A percentile compares a stretch with the other conserved stretches of the same genome.
These are phyloP conservation scores for Boletus tylopilopsis DNA, from an alignment of 768 basidiomycete genomes.

Conservation along the genomic window DNA sequence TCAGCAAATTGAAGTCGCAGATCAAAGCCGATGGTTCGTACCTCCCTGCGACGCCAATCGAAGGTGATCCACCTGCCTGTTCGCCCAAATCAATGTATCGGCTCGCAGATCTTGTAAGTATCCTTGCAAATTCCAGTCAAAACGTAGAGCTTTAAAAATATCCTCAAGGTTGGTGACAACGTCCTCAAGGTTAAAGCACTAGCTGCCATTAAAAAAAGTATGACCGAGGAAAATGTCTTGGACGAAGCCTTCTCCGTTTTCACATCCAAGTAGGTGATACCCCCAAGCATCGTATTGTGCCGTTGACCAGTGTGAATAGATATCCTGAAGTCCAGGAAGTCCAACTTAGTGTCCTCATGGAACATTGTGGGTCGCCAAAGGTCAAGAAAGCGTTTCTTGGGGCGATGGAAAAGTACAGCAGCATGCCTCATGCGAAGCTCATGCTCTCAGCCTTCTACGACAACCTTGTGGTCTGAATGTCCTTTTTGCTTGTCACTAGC, in stretches of 20 bases:
- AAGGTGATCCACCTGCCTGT: conserved; percentile 15
- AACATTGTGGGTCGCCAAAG: conserved; percentile 2
- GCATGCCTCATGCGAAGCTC: conserved; percentile 8
- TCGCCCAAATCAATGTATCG: conserved; percentile 39
- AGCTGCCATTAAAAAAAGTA: conserved; percentile 13
- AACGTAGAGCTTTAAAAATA: background rate
- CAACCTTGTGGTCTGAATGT: background rate
- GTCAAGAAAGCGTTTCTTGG: conserved; percentile 16
- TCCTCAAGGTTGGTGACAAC: conserved; percentile 13
- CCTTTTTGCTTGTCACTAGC: background rate
- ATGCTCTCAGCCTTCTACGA: conserved; percentile 18
- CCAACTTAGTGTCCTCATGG: conserved; percentile 16
- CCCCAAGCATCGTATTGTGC: background rate
- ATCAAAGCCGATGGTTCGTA: background rate
- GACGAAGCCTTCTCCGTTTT: conserved; percentile 27
- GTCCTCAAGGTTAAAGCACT: conserved; percentile 17
- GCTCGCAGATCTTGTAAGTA: conserved; percentile 29
- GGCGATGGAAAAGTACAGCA: background rate
- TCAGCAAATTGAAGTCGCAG: conserved; percentile 18
- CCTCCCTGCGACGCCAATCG: background rate
- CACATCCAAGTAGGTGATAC: conserved; percentile 18
- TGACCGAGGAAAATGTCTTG: conserved; percentile 19
- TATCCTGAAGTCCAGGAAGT: conserved; percentile 13
- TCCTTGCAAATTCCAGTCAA: background rate
- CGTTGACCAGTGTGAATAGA: conserved; percentile 8